Base-by-base conservation (phyloP, 2,329 filamentous ascomycete species). In the Colletotrichum sp. region DNA sequence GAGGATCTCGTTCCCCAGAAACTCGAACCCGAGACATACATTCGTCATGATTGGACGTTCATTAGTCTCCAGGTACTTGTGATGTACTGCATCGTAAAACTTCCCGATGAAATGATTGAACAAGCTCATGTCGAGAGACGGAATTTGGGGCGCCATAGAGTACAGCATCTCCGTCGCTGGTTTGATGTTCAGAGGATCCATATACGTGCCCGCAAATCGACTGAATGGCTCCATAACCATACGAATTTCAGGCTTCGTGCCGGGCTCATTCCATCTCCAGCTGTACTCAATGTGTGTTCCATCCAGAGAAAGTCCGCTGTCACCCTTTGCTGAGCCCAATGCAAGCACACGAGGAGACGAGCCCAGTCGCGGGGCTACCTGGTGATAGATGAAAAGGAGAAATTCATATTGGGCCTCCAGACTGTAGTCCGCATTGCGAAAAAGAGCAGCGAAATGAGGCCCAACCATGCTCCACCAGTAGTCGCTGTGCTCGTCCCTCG, bases 61-160 rank as follows among this genome's bases (percentile, higher is more conserved):
- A 13, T 69, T 32, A 3, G 70, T 62, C 8, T 69, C 55, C 5
- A 73, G 13, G 3, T 73, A 73, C 5, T 28, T 73, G 56, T 73
- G 70, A 1, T 55, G 56, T 9, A 56, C 55, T 2, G 55, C 28
- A 16, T 73, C 70, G 21, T 73, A 73, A 2, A 73, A 56, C 13
- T 69, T 73, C 21, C 26, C 55, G 3, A 73, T n/a, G 24, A 73
- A 73, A 9, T 73, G 70, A n/a, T 73, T 62, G 21, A 73, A 73
- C 5, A 69, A 24, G 30, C 34, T 38, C 70, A 73, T 69, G 65
- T 73, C 64, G 24, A 73, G 70, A 9, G 70, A 68, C 4, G 52
- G 38, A 6, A 68, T 28, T 24, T 62, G 70, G 12, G 70, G 26
- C 1, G 8, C 55, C 64, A 73, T 73, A 9, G 64, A 52, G 16